These are phyloP conservation scores for Phoma sp. DNA, from an alignment of 2,329 filamentous ascomycete species.

Conservation along the genomic window DNA sequence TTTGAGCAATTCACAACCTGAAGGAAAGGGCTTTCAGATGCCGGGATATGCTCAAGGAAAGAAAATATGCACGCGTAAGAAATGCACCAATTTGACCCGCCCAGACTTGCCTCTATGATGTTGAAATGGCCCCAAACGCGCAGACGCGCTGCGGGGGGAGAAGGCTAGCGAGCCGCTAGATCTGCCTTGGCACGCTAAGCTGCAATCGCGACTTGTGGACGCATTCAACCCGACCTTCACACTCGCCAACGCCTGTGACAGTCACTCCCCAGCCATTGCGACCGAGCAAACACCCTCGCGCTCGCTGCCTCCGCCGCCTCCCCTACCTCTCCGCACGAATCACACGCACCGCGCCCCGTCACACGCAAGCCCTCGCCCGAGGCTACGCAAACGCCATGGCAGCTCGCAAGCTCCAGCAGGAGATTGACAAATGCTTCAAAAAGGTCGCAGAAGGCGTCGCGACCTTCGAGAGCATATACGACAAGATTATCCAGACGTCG, in stretches of 20 bases:
- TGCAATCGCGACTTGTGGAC: conserved; percentile 31
- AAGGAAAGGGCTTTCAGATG: no score
- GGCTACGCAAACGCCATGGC: conserved; percentile 72
- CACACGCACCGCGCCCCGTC: conserved; percentile 21
- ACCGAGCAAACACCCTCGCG: conserved; percentile 29
- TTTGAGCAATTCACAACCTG: background rate
- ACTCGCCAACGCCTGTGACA: conserved; percentile 22
- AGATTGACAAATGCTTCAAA: conserved; percentile 99
- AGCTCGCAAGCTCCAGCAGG: conserved; percentile 93
- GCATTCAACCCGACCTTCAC: conserved; percentile 40
- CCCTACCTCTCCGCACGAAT: background rate
- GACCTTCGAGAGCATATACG: conserved; percentile 93
- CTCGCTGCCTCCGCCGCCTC: conserved; percentile 20
- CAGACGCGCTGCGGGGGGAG: conserved; percentile 20
- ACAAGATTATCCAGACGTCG: conserved; percentile 92
- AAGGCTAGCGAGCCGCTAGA: conserved; percentile 16
- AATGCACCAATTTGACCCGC: conserved; percentile 1
- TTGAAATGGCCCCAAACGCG: conserved; percentile 8
- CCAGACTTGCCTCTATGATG: conserved; percentile 6
- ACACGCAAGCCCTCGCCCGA: conserved; percentile 37
- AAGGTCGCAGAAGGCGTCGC: conserved; percentile 92
- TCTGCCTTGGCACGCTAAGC: conserved; percentile 40
- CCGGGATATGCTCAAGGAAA: background rate
- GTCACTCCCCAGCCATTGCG: conserved; percentile 25
- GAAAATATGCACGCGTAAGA: conserved; percentile 1